phyloP scores from a whole-genome alignment of 2,329 filamentous ascomycete genomes.

The Fusarium xyrophilum region DNA sequence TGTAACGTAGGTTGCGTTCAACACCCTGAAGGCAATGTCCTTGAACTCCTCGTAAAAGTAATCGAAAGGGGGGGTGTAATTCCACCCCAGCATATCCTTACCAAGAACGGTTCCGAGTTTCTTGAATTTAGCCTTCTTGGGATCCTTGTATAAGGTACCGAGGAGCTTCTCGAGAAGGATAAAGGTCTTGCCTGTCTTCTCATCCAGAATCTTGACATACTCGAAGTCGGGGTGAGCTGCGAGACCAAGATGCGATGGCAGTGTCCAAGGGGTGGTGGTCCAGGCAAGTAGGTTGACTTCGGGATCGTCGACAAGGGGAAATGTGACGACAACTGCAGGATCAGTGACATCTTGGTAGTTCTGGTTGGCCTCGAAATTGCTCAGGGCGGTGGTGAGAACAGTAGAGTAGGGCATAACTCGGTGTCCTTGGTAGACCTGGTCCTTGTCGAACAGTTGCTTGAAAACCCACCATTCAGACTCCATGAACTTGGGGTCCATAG shows the following conservation, averaged over 20 bases:
- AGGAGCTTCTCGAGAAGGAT: constrained; percentile 84
- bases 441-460: constrained; percentile 90
- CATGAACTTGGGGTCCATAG: constrained; percentile 96
- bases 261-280: constrained; percentile 88
- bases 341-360: constrained; percentile 95
- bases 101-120: constrained; percentile 81
- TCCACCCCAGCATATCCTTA: constrained; percentile 85
- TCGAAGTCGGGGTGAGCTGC: constrained; percentile 84
- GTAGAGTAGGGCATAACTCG: constrained; percentile 96
- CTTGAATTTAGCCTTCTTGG: constrained; percentile 93
- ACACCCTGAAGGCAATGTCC: constrained; percentile 79
- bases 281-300: constrained; percentile 80
- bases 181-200: constrained; percentile 81
- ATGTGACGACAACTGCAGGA: constrained; percentile 86
- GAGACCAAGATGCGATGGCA: constrained; percentile 80
- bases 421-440: constrained; percentile 86
- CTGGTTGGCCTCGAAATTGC: constrained; percentile 92
- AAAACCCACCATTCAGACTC: constrained; percentile 97
- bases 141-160: constrained; percentile 87
- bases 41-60: constrained; percentile 93
- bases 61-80: constrained; percentile 85
- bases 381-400: constrained; percentile 84
- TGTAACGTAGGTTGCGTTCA: constrained; percentile 87
- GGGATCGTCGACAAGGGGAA: constrained; percentile 80
- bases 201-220: constrained; percentile 85